Conservation (phyloP, 2,329 filamentous ascomycete species). For the Trichoderma oligosporum region DNA sequence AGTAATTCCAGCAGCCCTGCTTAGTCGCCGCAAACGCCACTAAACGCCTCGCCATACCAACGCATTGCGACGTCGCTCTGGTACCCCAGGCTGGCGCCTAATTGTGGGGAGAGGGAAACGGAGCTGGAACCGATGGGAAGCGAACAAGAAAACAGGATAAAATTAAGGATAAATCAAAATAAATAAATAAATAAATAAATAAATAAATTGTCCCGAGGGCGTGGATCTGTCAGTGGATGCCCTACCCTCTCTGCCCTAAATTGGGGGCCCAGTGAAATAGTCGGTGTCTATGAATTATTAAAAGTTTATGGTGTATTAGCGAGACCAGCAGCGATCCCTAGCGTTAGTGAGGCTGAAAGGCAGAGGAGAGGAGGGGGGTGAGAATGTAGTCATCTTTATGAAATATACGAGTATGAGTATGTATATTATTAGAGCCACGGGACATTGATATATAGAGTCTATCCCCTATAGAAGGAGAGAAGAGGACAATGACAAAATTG, state of each 20-base stretch:
- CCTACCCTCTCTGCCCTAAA: background rate
- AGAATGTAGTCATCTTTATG: no score
- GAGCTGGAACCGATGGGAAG: background rate
- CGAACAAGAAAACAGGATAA: background rate
- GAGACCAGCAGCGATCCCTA: no score
- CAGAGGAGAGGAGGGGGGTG: no score
- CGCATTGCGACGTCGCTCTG: slow-evolving; percentile 3
- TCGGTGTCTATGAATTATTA: no score
- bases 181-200: no score
- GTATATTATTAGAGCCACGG: no score
- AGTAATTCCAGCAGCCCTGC: background rate
- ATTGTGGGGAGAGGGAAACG: slow-evolving; percentile 9
- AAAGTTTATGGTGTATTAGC: no score
- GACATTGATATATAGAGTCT: no score
- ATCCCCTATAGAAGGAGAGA: background rate
- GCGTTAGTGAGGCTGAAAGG: no score
- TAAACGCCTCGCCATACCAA: background rate
- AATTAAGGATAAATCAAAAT: no score
- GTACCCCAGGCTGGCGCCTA: slow-evolving; percentile 17
- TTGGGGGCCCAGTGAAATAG: background rate
- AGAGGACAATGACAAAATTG: no score
- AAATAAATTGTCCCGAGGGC: background rate
- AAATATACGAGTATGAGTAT: no score
- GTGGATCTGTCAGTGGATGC: background rate
- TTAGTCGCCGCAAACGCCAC: slow-evolving; percentile 5